Evolutionary conservation across 352 stramenopile genomes (phyloP).

Genomic region (Globisporangium paroecandrum): DNA sequence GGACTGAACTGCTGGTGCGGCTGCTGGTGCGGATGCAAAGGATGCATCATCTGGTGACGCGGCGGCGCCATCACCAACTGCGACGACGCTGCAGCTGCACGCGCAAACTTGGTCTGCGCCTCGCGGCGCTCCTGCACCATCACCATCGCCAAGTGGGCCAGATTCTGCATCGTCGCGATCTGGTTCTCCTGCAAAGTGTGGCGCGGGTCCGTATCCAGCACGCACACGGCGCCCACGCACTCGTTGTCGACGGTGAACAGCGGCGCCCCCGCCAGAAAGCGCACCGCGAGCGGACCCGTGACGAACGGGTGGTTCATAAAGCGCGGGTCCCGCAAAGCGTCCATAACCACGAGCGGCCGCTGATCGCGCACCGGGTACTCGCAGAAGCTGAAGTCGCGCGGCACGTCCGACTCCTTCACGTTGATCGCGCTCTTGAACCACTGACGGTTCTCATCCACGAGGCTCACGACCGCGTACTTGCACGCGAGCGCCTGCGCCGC

Average conservation of each 20-base stretch:
- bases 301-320: slow-evolving; percentile 90
- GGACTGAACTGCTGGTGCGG: slow-evolving; percentile 16
- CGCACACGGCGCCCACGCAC: slow-evolving; percentile 74
- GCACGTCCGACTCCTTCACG: slow-evolving; percentile 71
- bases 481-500: slow-evolving; percentile 70
- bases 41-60: slow-evolving; percentile 19
- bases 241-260: slow-evolving; percentile 85
- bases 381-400: slow-evolving; percentile 83
- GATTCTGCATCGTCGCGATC: slow-evolving; percentile 82
- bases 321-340: slow-evolving; percentile 82
- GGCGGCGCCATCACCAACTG: slow-evolving; percentile 42
- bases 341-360: slow-evolving; percentile 82
- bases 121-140: slow-evolving; percentile 84
- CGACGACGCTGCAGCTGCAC: slow-evolving; percentile 31
- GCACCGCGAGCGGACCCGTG: slow-evolving; percentile 85
- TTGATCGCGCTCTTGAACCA: slow-evolving; percentile 93
- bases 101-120: slow-evolving; percentile 50
- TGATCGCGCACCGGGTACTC: slow-evolving; percentile 75
- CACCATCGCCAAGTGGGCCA: slow-evolving; percentile 81
- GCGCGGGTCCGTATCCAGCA: slow-evolving; percentile 73
- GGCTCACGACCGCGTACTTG: slow-evolving; percentile 78
- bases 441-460: slow-evolving; percentile 93
- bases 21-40: slow-evolving; percentile 10
- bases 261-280: slow-evolving; percentile 92
- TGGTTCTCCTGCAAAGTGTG: slow-evolving; percentile 64